These are phyloP conservation scores for Closterium sp. DNA, from an alignment of 139 green algal species.

Conservation along the genomic window DNA sequence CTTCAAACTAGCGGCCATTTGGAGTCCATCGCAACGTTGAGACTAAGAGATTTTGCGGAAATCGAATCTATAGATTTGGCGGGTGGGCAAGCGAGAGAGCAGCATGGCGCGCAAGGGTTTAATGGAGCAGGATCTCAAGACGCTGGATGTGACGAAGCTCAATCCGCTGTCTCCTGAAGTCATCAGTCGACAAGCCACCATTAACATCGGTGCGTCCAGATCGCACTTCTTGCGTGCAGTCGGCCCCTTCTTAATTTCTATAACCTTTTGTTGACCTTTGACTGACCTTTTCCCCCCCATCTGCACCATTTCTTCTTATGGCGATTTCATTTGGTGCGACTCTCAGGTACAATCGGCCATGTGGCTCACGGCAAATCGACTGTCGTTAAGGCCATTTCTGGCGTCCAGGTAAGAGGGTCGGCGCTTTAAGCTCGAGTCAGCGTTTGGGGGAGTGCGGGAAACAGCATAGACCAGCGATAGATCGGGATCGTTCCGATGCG, in stretches of 20 bases:
- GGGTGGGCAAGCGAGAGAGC: not conserved
- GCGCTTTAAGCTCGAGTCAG: no score
- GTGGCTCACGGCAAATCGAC: conserved; percentile 99
- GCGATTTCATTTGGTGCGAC: not conserved
- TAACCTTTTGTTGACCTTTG: not conserved
- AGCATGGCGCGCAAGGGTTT: conserved; percentile 45
- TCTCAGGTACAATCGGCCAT: conserved; percentile 94
- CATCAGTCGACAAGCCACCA: conserved; percentile 97
- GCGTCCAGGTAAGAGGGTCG: conserved; percentile 64
- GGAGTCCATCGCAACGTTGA: not conserved
- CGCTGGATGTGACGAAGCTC: conserved; percentile 80
- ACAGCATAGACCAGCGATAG: no score
- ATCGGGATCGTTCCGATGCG: not conserved
- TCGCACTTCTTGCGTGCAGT: not conserved
- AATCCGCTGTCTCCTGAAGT: conserved; percentile 95
- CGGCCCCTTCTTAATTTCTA: not conserved
- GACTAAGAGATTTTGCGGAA: not conserved
- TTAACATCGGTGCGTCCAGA: conserved; percentile 90
- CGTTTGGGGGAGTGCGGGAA: no score
- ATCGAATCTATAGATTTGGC: not conserved
- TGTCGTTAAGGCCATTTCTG: conserved; percentile 99
- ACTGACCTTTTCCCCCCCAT: not conserved
- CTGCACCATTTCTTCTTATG: not conserved
- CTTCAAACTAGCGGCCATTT: not conserved
- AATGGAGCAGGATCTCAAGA: conserved; percentile 80